Evolutionary conservation across 352 stramenopile genomes (phyloP).

Genomic region (Phytophthora idaei): DNA sequence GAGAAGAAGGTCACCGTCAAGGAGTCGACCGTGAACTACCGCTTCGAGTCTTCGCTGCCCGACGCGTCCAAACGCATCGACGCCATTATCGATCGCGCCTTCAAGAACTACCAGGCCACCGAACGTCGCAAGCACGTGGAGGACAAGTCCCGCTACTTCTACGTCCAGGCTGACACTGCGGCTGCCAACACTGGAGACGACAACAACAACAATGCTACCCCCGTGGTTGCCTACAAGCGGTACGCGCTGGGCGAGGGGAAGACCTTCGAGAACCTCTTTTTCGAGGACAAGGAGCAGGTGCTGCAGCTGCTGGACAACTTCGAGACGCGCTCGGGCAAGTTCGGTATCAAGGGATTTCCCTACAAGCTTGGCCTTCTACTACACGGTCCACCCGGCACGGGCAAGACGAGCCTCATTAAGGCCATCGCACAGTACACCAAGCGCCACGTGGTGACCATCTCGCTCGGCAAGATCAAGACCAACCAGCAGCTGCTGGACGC

Average conservation of each 20-base stretch:
- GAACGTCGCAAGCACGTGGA: slow-evolving; percentile 35
- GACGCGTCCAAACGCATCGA: slow-evolving; percentile 49
- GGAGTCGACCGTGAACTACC: slow-evolving; percentile 27
- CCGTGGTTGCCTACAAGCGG: slow-evolving; percentile 48
- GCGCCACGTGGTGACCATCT: slow-evolving; percentile 80
- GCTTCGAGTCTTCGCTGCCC: slow-evolving; percentile 30
- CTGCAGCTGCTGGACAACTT: slow-evolving; percentile 84
- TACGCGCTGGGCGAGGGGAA: slow-evolving; percentile 88
- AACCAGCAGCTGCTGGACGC: slow-evolving; percentile 85
- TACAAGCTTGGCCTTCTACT: slow-evolving; percentile 91
- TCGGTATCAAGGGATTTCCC: slow-evolving; percentile 86
- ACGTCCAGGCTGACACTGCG: slow-evolving; percentile 29
- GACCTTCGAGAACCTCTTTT: slow-evolving; percentile 91
- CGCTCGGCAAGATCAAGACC: slow-evolving; percentile 76
- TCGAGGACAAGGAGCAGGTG: slow-evolving; percentile 77
- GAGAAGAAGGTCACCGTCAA: slow-evolving; percentile 32
- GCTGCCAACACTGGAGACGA: too few relatives aligned
- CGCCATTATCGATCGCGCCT: slow-evolving; percentile 40
- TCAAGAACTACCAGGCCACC: slow-evolving; percentile 40
- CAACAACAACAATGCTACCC: too few relatives aligned
- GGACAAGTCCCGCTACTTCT: slow-evolving; percentile 56
- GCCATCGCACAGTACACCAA: slow-evolving; percentile 81
- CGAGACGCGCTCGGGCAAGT: slow-evolving; percentile 59
- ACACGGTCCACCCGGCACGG: slow-evolving; percentile 86
- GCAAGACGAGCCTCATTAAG: slow-evolving; percentile 93